Conservation (phyloP, 768 basidiomycete species). For the Tylopilus felleus region DNA sequence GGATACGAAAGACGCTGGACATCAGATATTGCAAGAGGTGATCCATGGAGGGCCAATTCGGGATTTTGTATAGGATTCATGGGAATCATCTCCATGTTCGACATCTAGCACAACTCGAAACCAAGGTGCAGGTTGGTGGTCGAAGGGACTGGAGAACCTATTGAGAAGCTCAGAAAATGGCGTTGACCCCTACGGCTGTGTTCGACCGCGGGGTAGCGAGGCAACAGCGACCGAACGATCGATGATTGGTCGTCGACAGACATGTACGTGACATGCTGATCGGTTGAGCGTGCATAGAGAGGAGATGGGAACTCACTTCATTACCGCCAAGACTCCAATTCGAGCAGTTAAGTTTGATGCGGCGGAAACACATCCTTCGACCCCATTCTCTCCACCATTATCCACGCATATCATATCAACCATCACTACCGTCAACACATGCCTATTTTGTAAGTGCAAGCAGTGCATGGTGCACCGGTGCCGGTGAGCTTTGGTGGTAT, state of each 20-base stretch:
- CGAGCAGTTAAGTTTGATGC: conserved; percentile 20
- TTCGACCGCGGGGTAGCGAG: no score
- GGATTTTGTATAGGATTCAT: neutral
- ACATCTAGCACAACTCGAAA: neutral
- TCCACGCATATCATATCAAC: conserved; percentile 5
- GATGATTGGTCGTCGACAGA: neutral
- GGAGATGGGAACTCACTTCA: conserved; percentile 14
- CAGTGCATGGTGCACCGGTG: no score
- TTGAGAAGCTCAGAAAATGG: neutral
- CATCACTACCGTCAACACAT: neutral
- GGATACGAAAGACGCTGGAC: neutral
- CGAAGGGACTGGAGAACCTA: neutral
- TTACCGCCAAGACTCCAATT: conserved; percentile 14
- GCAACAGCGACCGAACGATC: no score
- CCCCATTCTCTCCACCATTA: conserved; percentile 9
- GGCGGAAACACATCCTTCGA: conserved; percentile 18
- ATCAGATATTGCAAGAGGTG: neutral
- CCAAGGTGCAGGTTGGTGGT: neutral
- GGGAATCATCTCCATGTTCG: conserved; percentile 1
- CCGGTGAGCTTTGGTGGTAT: no score
- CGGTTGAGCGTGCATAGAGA: no score
- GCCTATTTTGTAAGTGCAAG: no score
- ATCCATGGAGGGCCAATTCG: neutral
- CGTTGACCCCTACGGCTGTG: no score
- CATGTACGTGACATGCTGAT: no score